A percentile compares a stretch with the other conserved stretches of the same genome.
Evolutionary conservation across 352 stramenopile genomes (phyloP).

Genomic region (Discostella stelligera): DNA sequence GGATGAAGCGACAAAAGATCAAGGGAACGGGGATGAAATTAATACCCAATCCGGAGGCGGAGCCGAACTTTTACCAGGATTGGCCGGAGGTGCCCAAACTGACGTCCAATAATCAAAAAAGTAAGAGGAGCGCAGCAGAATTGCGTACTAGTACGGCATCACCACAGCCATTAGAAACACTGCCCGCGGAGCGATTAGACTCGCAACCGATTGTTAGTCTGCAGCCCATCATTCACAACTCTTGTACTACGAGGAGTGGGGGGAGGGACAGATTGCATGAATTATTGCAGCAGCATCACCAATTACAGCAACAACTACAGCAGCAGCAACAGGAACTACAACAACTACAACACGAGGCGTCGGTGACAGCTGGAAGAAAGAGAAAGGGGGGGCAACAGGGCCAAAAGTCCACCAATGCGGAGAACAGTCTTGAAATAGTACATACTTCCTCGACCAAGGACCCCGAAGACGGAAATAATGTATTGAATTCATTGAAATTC

Average conservation of each 20-base stretch:
- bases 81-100: conserved; percentile 21
- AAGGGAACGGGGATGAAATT: conserved; percentile 63
- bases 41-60: conserved; percentile 35
- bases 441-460: not conserved
- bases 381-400: not conserved
- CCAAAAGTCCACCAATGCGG: not conserved
- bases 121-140: not conserved
- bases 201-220: not conserved
- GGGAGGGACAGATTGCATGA: not conserved
- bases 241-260: not conserved
- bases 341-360: not conserved
- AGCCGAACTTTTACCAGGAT: conserved; percentile 57
- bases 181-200: not conserved
- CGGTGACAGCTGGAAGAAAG: not conserved
- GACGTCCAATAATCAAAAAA: not conserved
- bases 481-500: not conserved
- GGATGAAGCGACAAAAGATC: conserved; percentile 68
- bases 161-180: not conserved
- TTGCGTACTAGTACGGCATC: not conserved
- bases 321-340: not conserved
- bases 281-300: not conserved
- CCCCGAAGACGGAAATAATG: not conserved
- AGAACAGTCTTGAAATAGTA: not conserved
- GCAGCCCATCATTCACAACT: not conserved
- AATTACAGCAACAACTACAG: not conserved